Base-by-base conservation (phyloP, 1,284 basidiomycete species). In the Melampsora allii-populina region DNA sequence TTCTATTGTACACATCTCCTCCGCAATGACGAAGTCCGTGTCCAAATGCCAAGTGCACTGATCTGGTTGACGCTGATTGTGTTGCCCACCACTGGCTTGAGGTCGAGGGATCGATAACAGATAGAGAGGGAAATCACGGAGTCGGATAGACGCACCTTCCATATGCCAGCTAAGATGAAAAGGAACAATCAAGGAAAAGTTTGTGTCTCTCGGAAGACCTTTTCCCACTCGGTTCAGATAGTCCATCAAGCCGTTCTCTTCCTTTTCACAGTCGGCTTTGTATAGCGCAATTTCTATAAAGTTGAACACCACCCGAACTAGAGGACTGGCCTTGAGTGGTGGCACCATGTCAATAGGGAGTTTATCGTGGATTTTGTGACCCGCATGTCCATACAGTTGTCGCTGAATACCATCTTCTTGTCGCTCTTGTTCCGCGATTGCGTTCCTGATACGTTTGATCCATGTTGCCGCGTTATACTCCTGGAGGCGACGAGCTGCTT, bases 1-100 rank as follows among this genome's bases (percentile, higher is more conserved):
- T 46, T 75, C 65, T 17, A 67, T 42, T 48, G 86, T 83, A 0
- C 85, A 83, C 1, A 86, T 86, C 83, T 98, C 93, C 82, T 98
- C 95, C 0, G 89, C 93, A 63, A 97, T 86, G 75, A 95, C 90
- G 48, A 98, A 82, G 78, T 94, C 89, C 12, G 89, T 88, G 76
- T 89, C 87, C 79, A 94, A 89, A 42, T 86, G 84, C 82, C 89
- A 86, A 1, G 87, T 85, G 14, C 69, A 61, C 31, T 74, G 63
- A 58, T 46, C 24, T 14, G 63, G 50, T 7, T 65, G 48, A 31
- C 69, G 69, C 24, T 72, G 60, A 24, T 65, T 60, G 45, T 64
- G 63, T 10, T 64, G 46, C 4, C 71, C 71, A 46, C 60, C 76
- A 63, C 71, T 61, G 12, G 56, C 76, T 73, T 74, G 60, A 21